Conservation (phyloP, 2,329 filamentous ascomycete genomes). For the Penicillium sp. region DNA sequence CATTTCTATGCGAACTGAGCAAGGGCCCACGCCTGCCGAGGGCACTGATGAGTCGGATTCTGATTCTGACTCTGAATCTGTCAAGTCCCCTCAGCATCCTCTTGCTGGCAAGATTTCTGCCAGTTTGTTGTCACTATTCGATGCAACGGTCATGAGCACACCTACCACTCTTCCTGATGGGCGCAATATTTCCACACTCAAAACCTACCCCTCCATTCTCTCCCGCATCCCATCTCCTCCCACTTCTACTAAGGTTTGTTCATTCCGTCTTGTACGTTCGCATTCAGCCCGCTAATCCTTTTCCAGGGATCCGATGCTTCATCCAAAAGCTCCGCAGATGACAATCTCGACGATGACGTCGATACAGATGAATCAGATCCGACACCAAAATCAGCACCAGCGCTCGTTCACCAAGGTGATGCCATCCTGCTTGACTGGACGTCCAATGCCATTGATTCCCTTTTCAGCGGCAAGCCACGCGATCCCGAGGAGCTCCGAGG, state of each 20-base stretch:
- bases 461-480: conserved; percentile 58
- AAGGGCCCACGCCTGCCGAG: conserved; percentile 27
- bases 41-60: conserved; percentile 16
- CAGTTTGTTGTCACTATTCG: conserved; percentile 70
- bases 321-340: conserved; percentile 12
- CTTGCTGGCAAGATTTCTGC: conserved; percentile 59
- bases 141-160: conserved; percentile 64
- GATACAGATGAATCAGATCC: conserved; percentile 30
- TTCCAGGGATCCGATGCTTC: background rate
- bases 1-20: conserved; percentile 74
- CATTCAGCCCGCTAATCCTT: background rate
- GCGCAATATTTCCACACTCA: conserved; percentile 58
- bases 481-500: conserved; percentile 56
- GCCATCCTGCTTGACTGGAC: conserved; percentile 86
- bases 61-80: conserved; percentile 2
- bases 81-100: conserved; percentile 46
- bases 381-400: conserved; percentile 14
- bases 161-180: conserved; percentile 65
- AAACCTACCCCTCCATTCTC: conserved; percentile 55
- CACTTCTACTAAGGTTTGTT: conserved; percentile 18
- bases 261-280: background rate
- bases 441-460: conserved; percentile 63
- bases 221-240: conserved; percentile 44
- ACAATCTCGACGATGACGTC: conserved; percentile 30
- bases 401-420: conserved; percentile 76